Percentiles rank a stretch among this genome's conserved stretches.
These are phyloP conservation scores for Nicotiana undulata DNA, from an alignment of 257 asterid genomes.

Conservation along the genomic window DNA sequence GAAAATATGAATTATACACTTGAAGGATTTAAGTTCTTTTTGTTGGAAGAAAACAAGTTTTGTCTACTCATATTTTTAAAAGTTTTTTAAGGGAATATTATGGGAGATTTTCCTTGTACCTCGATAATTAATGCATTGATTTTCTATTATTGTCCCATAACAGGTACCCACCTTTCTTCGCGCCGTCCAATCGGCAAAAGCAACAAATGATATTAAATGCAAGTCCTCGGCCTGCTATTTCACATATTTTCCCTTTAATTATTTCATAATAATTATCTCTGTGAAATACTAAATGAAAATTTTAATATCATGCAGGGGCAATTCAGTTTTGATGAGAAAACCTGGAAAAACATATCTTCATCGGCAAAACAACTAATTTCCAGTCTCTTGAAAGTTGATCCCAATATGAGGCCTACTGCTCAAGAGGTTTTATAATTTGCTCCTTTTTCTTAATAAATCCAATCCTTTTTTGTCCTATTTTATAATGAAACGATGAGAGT, in stretches of 20 bases:
- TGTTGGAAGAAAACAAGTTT: no score
- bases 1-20: neutral
- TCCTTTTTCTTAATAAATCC: neutral
- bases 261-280: neutral
- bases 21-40: neutral
- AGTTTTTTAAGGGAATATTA: no score
- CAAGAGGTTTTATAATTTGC: constrained; percentile 31
- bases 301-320: constrained; percentile 37
- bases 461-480: neutral
- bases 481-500: neutral
- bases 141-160: neutral
- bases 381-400: constrained; percentile 64
- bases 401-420: constrained; percentile 64
- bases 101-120: no score
- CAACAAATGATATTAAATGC: constrained; percentile 72
- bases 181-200: constrained; percentile 61
- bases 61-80: no score
- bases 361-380: constrained; percentile 66
- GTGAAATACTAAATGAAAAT: neutral
- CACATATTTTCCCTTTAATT: neutral
- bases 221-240: constrained; percentile 6
- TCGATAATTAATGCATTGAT: neutral
- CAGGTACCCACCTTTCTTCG: constrained; percentile 81
- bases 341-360: constrained; percentile 80
- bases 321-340: constrained; percentile 76